A percentile compares a stretch with the other conserved stretches of the same genome.
phyloP scores from a whole-genome alignment of 257 asterid genomes.

The Gynochthodes officinalis region DNA sequence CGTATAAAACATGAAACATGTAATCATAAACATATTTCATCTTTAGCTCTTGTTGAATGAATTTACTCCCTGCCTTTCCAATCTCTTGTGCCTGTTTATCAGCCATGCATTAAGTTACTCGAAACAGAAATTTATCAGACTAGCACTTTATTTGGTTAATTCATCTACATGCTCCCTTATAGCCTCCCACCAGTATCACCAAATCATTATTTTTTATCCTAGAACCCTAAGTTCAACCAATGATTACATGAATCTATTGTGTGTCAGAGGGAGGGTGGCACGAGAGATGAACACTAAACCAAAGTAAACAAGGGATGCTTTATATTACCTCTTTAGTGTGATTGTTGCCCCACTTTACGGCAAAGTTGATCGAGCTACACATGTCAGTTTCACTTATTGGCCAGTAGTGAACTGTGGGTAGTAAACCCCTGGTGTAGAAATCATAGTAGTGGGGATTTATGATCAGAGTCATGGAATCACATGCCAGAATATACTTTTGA shows the following conservation, averaged over 20 bases:
- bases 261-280: too few relatives aligned
- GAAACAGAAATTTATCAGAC: background rate
- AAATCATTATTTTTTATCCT: too few relatives aligned
- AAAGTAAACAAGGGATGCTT: background rate
- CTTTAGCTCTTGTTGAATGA: conserved; percentile 51
- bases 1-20: conserved; percentile 61
- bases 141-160: background rate
- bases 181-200: background rate
- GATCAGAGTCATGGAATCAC: conserved; percentile 68
- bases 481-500: conserved; percentile 78
- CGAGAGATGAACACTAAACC: background rate
- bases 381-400: conserved; percentile 43
- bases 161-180: background rate
- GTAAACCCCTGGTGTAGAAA: conserved; percentile 72
- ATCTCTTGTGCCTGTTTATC: conserved; percentile 63
- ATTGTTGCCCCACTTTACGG: conserved; percentile 90
- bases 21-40: conserved; percentile 76
- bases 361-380: conserved; percentile 61
- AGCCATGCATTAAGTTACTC: background rate
- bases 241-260: too few relatives aligned
- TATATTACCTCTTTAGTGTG: conserved; percentile 47
- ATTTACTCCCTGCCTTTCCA: conserved; percentile 66
- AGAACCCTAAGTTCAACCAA: too few relatives aligned
- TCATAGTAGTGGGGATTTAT: conserved; percentile 60
- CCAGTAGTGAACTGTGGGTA: conserved; percentile 77